Conservation (phyloP, 192 early-diverging fungal species). For the Backusella liffmaniae region DNA sequence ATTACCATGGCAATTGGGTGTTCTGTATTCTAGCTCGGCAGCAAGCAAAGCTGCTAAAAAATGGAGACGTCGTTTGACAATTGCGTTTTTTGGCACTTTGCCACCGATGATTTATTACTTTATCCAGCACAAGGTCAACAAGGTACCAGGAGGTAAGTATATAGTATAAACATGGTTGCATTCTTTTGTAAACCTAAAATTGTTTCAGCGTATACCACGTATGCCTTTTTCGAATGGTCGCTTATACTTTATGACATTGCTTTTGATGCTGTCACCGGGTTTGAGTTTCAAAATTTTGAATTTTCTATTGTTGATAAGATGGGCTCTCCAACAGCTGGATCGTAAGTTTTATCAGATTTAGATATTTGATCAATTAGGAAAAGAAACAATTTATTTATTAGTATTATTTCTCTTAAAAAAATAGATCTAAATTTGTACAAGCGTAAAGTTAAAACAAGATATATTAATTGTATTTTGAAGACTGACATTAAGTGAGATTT, state of each 20-base stretch:
- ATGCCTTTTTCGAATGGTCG: constrained; percentile 85
- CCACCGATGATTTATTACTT: constrained; percentile 77
- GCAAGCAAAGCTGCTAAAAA: constrained; percentile 36
- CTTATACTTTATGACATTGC: constrained; percentile 74
- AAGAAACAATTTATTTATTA: neutral
- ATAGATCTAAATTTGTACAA: neutral
- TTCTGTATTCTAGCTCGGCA: constrained; percentile 47
- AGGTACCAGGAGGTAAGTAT: constrained; percentile 56
- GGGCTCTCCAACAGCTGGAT: neutral
- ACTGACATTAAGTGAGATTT: neutral
- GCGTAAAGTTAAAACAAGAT: neutral
- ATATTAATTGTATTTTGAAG: neutral
- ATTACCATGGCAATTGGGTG: constrained; percentile 70
- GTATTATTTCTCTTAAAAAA: neutral
- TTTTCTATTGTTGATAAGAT: constrained; percentile 46
- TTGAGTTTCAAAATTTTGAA: constrained; percentile 63
- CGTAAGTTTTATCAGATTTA: constrained; percentile 1
- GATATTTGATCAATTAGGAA: neutral
- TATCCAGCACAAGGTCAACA: constrained; percentile 75
- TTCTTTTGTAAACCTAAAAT: neutral
- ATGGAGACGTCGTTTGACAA: constrained; percentile 53
- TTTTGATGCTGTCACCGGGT: constrained; percentile 67
- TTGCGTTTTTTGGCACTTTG: constrained; percentile 68
- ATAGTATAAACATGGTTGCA: neutral
- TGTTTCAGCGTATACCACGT: constrained; percentile 65